A percentile compares a stretch with the other conserved stretches of the same genome.
Evolutionary conservation across 73 alveolate species (phyloP).

Genomic region (Paramecium primaurelia): DNA sequence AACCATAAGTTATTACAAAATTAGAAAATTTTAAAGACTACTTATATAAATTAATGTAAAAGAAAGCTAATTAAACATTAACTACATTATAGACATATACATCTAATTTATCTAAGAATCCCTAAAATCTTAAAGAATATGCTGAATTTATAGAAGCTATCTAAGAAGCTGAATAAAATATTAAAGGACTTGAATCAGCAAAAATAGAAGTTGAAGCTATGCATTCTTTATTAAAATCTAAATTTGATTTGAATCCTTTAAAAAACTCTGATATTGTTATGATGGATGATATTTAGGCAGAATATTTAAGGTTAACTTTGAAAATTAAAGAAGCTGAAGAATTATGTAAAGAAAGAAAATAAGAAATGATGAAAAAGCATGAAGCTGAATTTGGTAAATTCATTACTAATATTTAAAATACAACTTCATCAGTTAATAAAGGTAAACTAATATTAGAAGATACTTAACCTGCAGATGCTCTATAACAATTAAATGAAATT

Average conservation of each 20-base stretch:
- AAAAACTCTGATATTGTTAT: constrained; percentile 4
- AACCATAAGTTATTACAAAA: constrained; percentile 66
- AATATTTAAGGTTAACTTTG: constrained; percentile 1
- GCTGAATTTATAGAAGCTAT: constrained; percentile 69
- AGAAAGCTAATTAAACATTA: constrained; percentile 68
- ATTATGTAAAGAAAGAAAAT: constrained; percentile 37
- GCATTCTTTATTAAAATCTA: constrained; percentile 57
- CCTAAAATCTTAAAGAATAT: constrained; percentile 67
- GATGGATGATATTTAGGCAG: constrained; percentile 54
- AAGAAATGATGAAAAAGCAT: constrained; percentile 47
- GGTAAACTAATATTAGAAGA: constrained; percentile 49
- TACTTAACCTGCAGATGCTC: constrained; percentile 51
- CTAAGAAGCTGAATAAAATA: constrained; percentile 59
- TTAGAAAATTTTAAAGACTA: constrained; percentile 67
- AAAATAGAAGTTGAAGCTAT: constrained; percentile 72
- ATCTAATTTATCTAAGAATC: constrained; percentile 59
- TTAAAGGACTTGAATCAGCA: constrained; percentile 68
- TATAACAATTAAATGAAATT: constrained; percentile 34
- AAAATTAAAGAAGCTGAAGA: constrained; percentile 56
- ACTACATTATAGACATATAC: constrained; percentile 55
- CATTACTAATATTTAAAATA: background rate
- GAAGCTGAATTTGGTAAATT: constrained; percentile 49
- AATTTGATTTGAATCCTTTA: constrained; percentile 41
- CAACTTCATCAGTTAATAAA: constrained; percentile 38
- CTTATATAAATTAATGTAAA: constrained; percentile 70